Conservation (phyloP, 208 protist species). For the Trypanosoma avium region DNA sequence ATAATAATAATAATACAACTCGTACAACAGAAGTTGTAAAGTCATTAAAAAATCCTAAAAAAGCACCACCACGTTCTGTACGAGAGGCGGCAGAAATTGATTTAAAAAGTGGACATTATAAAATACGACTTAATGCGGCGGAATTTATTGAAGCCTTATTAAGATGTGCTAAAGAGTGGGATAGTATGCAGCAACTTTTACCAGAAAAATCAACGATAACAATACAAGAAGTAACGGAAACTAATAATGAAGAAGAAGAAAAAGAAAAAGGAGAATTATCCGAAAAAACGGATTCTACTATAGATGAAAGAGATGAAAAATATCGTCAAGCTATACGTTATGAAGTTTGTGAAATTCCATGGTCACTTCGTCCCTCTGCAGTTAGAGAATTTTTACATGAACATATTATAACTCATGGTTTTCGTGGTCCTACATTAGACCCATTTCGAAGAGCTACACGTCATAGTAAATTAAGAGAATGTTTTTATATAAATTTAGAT, state of each 20-base stretch:
- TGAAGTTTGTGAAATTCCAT: conserved; percentile 32
- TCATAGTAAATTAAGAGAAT: conserved; percentile 8
- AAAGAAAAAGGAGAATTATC: background rate
- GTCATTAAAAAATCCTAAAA: background rate
- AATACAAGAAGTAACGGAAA: background rate
- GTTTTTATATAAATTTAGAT: conserved; percentile 43
- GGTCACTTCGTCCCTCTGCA: conserved; percentile 36
- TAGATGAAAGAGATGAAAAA: background rate
- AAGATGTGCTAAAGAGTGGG: conserved; percentile 68
- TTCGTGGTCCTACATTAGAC: conserved; percentile 37
- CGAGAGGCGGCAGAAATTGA: conserved; percentile 63
- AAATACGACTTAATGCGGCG: conserved; percentile 48
- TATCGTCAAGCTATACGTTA: conserved; percentile 33
- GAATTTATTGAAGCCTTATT: conserved; percentile 74
- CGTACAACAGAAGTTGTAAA: background rate
- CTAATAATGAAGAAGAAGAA: background rate
- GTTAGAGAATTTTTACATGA: conserved; percentile 49
- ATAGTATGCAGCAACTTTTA: conserved; percentile 35
- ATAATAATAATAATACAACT: background rate
- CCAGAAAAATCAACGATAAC: conserved; percentile 7
- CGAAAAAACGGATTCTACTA: background rate
- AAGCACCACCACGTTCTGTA: conserved; percentile 12
- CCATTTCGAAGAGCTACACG: conserved; percentile 28
- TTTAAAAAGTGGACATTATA: conserved; percentile 45
- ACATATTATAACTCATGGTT: conserved; percentile 40